phyloP scores from a whole-genome alignment of 164 flowering plant species.

The Piper longum region DNA sequence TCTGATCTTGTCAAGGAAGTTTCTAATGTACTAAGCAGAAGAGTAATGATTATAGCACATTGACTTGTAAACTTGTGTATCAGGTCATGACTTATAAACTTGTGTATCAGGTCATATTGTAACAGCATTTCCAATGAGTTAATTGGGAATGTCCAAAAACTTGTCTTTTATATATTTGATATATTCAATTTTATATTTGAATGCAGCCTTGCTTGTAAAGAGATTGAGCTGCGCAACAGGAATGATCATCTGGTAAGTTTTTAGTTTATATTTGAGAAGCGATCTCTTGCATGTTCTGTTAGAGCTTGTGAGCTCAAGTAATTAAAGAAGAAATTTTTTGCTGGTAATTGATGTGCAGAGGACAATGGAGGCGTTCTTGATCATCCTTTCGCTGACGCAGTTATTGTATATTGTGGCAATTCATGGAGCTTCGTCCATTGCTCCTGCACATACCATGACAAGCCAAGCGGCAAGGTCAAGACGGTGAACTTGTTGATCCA shows the following conservation, averaged over 20 bases:
- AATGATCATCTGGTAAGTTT: constrained; percentile 56
- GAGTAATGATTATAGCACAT: no score
- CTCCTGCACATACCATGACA: not conserved
- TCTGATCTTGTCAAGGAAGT: not conserved
- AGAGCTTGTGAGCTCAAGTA: not conserved
- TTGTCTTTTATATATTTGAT: not conserved
- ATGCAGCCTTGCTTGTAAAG: constrained; percentile 77
- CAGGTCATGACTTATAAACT: no score
- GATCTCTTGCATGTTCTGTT: no score
- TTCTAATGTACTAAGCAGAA: no score
- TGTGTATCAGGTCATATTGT: no score
- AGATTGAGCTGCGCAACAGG: constrained; percentile 41
- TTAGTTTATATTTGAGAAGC: not conserved
- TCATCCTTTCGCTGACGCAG: constrained; percentile 71
- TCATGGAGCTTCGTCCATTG: constrained; percentile 15
- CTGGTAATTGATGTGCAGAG: constrained; percentile 31
- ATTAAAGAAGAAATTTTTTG: not conserved
- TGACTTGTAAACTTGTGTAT: no score
- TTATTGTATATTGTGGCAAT: constrained; percentile 56
- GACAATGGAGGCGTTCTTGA: constrained; percentile 86
- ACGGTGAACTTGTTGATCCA: constrained; percentile 6
- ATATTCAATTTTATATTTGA: not conserved
- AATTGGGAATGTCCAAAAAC: no score
- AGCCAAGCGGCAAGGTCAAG: constrained; percentile 1
- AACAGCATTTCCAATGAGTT: no score